Percentiles rank a stretch among this genome's conserved stretches.
Conservation (phyloP, 73 alveolate genomes). For the Tetrahymena borealis region DNA sequence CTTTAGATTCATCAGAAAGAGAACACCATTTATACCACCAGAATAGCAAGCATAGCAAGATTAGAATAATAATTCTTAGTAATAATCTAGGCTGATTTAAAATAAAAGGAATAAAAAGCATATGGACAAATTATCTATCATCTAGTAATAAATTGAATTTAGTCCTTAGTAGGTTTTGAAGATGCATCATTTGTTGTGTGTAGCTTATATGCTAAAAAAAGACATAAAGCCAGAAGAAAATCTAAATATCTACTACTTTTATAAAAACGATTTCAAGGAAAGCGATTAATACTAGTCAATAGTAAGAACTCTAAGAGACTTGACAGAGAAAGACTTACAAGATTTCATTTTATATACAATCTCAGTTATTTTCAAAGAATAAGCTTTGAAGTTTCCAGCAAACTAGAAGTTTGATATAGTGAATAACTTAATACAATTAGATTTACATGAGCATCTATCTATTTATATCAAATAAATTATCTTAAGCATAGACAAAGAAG, state of each 20-base stretch:
- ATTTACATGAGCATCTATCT: background rate
- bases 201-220: background rate
- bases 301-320: background rate
- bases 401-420: background rate
- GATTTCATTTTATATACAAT: background rate
- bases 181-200: background rate
- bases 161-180: background rate
- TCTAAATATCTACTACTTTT: background rate
- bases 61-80: background rate
- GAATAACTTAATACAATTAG: background rate
- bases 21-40: no score
- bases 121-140: background rate
- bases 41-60: background rate
- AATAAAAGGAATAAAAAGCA: background rate
- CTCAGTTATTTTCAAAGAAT: background rate
- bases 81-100: no score
- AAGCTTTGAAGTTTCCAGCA: background rate
- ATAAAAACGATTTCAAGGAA: background rate
- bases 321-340: background rate
- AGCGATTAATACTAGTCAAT: background rate
- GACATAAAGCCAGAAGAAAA: background rate
- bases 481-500: background rate
- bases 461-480: background rate
- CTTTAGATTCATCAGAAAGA: background rate
- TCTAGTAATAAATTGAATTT: background rate